phyloP scores from a whole-genome alignment of 352 stramenopile species.

The Bremia lactucae region DNA sequence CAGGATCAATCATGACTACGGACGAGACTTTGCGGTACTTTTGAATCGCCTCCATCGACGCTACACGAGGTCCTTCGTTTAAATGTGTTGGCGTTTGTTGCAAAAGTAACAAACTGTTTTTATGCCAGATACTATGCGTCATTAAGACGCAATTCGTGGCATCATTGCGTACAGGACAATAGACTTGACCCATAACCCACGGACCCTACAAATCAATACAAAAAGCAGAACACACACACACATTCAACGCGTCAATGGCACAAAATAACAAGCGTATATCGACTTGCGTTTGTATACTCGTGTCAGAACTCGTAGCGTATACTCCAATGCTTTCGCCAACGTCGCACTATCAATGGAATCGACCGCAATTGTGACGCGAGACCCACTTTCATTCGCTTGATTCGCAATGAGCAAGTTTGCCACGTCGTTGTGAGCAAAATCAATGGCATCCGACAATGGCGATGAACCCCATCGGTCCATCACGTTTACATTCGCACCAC shows the following conservation, averaged over 20 bases:
- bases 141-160: slow-evolving; percentile 48
- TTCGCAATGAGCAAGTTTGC: slow-evolving; percentile 53
- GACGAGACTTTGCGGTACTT: slow-evolving; percentile 63
- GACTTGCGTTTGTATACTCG: slow-evolving; percentile 19
- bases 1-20: slow-evolving; percentile 65
- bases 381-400: slow-evolving; percentile 55
- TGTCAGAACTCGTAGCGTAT: slow-evolving; percentile 48
- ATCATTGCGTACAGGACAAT: slow-evolving; percentile 54
- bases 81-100: slow-evolving; percentile 3
- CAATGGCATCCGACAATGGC: slow-evolving; percentile 54
- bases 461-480: slow-evolving; percentile 74
- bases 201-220: slow-evolving; percentile 32
- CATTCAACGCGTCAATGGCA: neutral
- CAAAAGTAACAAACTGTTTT: slow-evolving; percentile 15
- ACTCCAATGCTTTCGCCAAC: slow-evolving; percentile 53
- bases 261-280: neutral
- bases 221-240: neutral
- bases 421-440: slow-evolving; percentile 72
- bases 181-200: slow-evolving; percentile 68
- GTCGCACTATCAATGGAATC: slow-evolving; percentile 54
- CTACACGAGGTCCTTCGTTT: slow-evolving; percentile 10
- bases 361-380: slow-evolving; percentile 36
- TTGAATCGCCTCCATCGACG: slow-evolving; percentile 39
- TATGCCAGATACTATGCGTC: slow-evolving; percentile 64
- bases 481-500: slow-evolving; percentile 64